A percentile compares a stretch with the other conserved stretches of the same genome.
phyloP scores from a whole-genome alignment of 371 early-diverging fungal genomes.

The Dichotomocladium elegans region DNA sequence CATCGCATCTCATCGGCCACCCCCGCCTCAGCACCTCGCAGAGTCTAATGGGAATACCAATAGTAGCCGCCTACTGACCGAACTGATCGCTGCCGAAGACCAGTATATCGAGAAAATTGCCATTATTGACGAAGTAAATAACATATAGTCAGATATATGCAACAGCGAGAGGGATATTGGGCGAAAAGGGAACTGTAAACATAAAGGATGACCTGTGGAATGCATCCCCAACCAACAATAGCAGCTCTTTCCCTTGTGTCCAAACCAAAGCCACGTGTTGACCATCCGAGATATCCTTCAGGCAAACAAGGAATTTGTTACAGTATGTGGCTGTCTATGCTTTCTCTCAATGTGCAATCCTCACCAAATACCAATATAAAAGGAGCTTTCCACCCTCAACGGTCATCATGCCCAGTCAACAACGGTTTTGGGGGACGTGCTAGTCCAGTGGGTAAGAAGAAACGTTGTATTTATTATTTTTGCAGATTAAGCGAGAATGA shows the following conservation, averaged over 20 bases:
- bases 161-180: neutral
- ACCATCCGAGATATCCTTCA: no score
- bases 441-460: conserved; percentile 35
- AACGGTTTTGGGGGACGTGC: conserved; percentile 34
- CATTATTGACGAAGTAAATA: conserved; percentile 43
- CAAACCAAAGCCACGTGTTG: no score
- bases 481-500: conserved; percentile 2
- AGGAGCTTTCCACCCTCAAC: no score
- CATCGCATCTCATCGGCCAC: neutral
- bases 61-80: conserved; percentile 32
- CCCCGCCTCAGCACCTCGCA: neutral
- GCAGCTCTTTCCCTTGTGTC: neutral
- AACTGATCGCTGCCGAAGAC: conserved; percentile 48
- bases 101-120: conserved; percentile 39
- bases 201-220: neutral
- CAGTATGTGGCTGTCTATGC: no score
- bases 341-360: neutral
- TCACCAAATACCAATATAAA: conserved; percentile 18
- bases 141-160: conserved; percentile 25
- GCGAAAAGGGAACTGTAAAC: neutral
- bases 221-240: neutral
- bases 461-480: conserved; percentile 12
- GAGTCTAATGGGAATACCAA: neutral
- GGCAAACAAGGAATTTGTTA: no score
- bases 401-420: no score